phyloP scores from a whole-genome alignment of 1,139 yeast genomes.

The Pichia sp. region DNA sequence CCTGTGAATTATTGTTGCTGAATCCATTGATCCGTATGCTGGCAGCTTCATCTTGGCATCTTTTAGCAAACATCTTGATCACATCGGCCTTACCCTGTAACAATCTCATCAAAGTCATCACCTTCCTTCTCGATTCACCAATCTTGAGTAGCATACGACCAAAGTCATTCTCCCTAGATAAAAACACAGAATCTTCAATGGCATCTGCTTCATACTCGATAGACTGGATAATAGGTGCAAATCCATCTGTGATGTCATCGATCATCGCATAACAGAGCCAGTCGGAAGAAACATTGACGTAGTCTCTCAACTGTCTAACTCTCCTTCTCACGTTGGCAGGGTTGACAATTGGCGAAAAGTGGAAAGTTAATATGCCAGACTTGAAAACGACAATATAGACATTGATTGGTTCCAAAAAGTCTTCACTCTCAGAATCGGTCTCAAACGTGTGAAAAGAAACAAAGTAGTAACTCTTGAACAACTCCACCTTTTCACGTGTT shows the following conservation, averaged over 20 bases:
- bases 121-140: constrained; percentile 85
- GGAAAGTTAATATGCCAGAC: constrained; percentile 81
- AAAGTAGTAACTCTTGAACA: constrained; percentile 69
- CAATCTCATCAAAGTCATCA: constrained; percentile 87
- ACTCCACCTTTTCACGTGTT: constrained; percentile 79
- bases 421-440: constrained; percentile 70
- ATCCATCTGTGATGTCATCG: constrained; percentile 91
- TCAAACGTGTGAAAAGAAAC: constrained; percentile 83
- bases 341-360: constrained; percentile 75
- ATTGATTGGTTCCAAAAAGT: constrained; percentile 80
- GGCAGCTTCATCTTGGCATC: constrained; percentile 74
- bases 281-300: constrained; percentile 82
- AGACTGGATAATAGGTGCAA: constrained; percentile 83
- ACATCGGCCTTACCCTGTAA: constrained; percentile 96
- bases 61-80: constrained; percentile 91
- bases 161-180: constrained; percentile 60
- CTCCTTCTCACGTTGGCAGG: constrained; percentile 87
- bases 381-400: constrained; percentile 85
- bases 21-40: constrained; percentile 11
- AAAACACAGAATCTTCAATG: constrained; percentile 78
- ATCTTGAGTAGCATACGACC: constrained; percentile 71
- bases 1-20: constrained; percentile 23
- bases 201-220: constrained; percentile 90
- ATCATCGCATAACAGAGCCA: constrained; percentile 93
- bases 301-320: constrained; percentile 84